Percentiles rank a stretch among this genome's conserved stretches.
Conservation (phyloP, 2,329 filamentous ascomycete species). For the Fusarium sp. region DNA sequence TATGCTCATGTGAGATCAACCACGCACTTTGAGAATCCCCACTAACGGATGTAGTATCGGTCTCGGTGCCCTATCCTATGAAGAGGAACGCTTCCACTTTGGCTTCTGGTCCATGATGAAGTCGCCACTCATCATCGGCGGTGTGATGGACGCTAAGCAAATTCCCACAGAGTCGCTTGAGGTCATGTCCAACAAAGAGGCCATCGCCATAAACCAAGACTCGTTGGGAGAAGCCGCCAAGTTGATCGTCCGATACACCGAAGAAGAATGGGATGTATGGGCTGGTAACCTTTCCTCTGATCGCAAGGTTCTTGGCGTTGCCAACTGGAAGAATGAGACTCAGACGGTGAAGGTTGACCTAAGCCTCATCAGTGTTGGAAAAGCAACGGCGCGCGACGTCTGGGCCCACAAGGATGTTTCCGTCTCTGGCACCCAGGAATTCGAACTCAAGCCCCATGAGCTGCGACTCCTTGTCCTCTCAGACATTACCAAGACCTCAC, state of each 20-base stretch:
- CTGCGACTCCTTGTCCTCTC: constrained; percentile 56
- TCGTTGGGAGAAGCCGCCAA: constrained; percentile 62
- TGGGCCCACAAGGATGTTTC: constrained; percentile 55
- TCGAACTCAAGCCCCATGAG: constrained; percentile 55
- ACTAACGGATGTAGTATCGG: constrained; percentile 55
- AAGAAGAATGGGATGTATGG: constrained; percentile 65
- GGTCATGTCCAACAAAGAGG: constrained; percentile 63
- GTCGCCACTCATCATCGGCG: constrained; percentile 63
- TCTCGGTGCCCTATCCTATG: constrained; percentile 57
- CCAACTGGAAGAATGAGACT: constrained; percentile 63
- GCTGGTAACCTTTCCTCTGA: constrained; percentile 60
- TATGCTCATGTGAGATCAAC: constrained; percentile 60
- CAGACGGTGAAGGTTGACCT: constrained; percentile 59
- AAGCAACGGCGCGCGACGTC: constrained; percentile 55
- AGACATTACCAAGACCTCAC: constrained; percentile 46
- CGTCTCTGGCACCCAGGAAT: constrained; percentile 50
- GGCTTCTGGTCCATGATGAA: constrained; percentile 66
- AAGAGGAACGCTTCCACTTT: constrained; percentile 66
- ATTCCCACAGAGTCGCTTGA: constrained; percentile 57
- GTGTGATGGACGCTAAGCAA: constrained; percentile 54
- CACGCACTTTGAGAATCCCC: rapidly evolving
- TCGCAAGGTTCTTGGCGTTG: constrained; percentile 59
- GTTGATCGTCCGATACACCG: constrained; percentile 62
- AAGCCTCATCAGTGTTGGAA: constrained; percentile 54
- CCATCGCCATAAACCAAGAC: constrained; percentile 71